These are phyloP conservation scores for Tremella yokohamensis DNA, from an alignment of 768 basidiomycete species.

Conservation along the genomic window DNA sequence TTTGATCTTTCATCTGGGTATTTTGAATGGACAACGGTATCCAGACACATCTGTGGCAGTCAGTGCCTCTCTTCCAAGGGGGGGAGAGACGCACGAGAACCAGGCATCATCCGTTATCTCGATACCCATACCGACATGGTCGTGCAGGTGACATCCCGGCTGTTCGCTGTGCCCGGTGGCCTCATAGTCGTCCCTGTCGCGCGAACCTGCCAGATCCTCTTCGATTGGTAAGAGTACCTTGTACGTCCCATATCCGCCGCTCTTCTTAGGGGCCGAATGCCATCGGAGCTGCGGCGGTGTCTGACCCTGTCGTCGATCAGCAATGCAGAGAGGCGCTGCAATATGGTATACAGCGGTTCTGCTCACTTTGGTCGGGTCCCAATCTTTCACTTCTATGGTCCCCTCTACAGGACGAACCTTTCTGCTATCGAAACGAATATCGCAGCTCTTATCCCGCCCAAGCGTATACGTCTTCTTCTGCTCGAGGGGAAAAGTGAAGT, in stretches of 20 bases:
- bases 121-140: slow-evolving; percentile 25
- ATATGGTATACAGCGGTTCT: neutral
- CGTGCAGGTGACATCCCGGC: slow-evolving; percentile 24
- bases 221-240: slow-evolving; percentile 18
- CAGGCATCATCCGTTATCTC: slow-evolving; percentile 26
- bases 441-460: slow-evolving; percentile 29
- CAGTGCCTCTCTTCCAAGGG: neutral
- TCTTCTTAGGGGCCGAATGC: slow-evolving; percentile 29
- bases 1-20: slow-evolving; percentile 35
- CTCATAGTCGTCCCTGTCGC: slow-evolving; percentile 24
- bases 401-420: slow-evolving; percentile 32
- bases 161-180: slow-evolving; percentile 6
- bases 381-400: slow-evolving; percentile 29
- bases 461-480: slow-evolving; percentile 32
- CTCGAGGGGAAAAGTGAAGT: slow-evolving; percentile 40
- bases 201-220: slow-evolving; percentile 15
- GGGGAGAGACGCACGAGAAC: slow-evolving; percentile 33
- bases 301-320: slow-evolving; percentile 22
- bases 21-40: slow-evolving; percentile 21
- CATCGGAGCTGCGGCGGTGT: slow-evolving; percentile 26
- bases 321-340: neutral
- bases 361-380: slow-evolving; percentile 38
- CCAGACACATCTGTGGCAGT: slow-evolving; percentile 26
- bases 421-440: slow-evolving; percentile 28
- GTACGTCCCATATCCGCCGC: slow-evolving; percentile 15